Base-by-base conservation (phyloP, 1,284 basidiomycete genomes). In the Ustilago sp. region DNA sequence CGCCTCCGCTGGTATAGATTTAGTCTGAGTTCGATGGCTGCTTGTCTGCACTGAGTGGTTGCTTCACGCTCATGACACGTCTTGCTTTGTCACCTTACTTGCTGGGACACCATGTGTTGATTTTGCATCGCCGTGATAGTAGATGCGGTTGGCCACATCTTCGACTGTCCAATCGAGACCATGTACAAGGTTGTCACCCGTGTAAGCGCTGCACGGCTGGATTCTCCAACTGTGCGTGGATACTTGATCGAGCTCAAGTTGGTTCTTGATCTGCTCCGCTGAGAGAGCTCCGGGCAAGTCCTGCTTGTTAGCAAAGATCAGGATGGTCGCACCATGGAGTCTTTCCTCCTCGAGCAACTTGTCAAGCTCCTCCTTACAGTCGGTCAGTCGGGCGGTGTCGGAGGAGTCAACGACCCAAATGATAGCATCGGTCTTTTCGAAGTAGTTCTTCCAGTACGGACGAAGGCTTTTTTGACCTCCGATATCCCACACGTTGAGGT, bases 291-390 rank as follows among this genome's bases (percentile, higher is more conserved):
- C 94, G 45, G 90, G 89, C 39, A 99, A 90, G 87, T 99, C 97
- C 87, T 98, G 95, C 87, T 99, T 99, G 88, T 99, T 99, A n/a
- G 97, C 97, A 86, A 99, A 94, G 56, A 99, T 91, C 48, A 99
- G 90, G 57, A 99, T 89, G 17, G 95, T 96, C 50, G 96, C 96
- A 19, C 96, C 95, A 58, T 94, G 91, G 47, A 99, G 88, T 80
- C 96, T 90, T 94, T 99, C 95, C 89, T 98, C 95, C 34, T 91
- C 89, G 43, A 99, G 89, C 52, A 99, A 89, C 68, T 89, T 91
- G 80, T 93, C 91, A 34, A 99, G 89, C 87, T 99, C 97, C 52
- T 91, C 89, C 82, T 90, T 92, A 86, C 95, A 98, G 86, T 99
- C 96, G 48, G 89, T 87, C 89, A 98, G 93, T 65, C 97, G 90